Conservation (phyloP, 768 basidiomycete genomes). For the Mycena maculata region DNA sequence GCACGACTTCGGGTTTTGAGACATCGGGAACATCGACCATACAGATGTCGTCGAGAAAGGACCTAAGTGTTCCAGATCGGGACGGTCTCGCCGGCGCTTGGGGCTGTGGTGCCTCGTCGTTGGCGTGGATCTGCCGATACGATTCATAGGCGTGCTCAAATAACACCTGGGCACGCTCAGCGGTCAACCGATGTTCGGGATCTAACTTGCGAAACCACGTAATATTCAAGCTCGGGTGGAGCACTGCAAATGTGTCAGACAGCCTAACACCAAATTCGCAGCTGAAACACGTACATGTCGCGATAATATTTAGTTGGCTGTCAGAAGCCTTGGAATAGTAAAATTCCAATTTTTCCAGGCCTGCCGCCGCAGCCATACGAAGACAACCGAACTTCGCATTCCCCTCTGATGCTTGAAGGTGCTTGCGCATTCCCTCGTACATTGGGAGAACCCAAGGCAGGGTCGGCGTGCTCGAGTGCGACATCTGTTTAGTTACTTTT, state of each 20-base stretch:
- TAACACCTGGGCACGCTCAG: no score
- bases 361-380: not conserved
- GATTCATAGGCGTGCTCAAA: no score
- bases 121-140: not conserved
- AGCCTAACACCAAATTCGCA: not conserved
- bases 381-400: not conserved
- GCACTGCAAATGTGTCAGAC: not conserved
- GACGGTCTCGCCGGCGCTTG: not conserved
- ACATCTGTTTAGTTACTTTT: constrained; percentile 12
- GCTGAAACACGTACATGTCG: not conserved
- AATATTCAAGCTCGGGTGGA: not conserved
- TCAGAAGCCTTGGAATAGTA: not conserved
- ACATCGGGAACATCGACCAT: constrained; percentile 5
- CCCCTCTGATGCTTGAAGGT: not conserved
- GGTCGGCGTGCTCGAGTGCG: not conserved
- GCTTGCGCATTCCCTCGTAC: not conserved
- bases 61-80: not conserved
- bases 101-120: not conserved
- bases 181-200: no score
- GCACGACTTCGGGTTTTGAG: no score
- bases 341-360: not conserved
- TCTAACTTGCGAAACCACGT: no score
- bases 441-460: no score
- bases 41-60: constrained; percentile 5
- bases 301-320: constrained; percentile 12